Evolutionary conservation across 177 flowering plant species (phyloP).

Genomic region (Telopea speciosissima): DNA sequence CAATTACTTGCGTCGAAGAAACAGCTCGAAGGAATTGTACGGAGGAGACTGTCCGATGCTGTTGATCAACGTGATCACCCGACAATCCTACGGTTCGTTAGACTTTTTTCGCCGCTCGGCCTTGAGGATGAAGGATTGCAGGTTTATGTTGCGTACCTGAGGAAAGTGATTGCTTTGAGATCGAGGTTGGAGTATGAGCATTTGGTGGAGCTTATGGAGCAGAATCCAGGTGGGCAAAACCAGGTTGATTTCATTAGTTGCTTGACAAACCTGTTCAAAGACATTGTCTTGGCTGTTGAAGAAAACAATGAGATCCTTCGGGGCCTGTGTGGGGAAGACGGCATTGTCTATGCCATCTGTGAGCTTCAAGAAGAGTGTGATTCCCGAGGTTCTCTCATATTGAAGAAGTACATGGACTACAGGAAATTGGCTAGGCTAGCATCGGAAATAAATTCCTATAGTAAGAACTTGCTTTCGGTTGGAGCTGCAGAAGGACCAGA

Average conservation of each 20-base stretch:
- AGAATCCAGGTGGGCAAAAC: slow-evolving; percentile 15
- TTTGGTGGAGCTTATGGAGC: slow-evolving; percentile 60
- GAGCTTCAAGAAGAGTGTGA: slow-evolving; percentile 96
- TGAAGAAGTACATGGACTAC: slow-evolving; percentile 82
- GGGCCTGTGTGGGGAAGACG: slow-evolving; percentile 81
- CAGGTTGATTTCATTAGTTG: slow-evolving; percentile 64
- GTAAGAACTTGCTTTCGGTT: slow-evolving; percentile 59
- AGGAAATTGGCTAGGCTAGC: slow-evolving; percentile 58
- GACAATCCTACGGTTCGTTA: slow-evolving; percentile 51
- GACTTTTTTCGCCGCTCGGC: slow-evolving; percentile 51
- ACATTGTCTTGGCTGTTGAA: slow-evolving; percentile 84
- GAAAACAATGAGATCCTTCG: slow-evolving; percentile 68
- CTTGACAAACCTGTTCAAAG: slow-evolving; percentile 80
- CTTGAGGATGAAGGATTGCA: slow-evolving; percentile 81
- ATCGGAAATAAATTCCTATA: slow-evolving; percentile 74
- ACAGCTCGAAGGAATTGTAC: slow-evolving; percentile 68
- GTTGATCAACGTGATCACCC: slow-evolving; percentile 78
- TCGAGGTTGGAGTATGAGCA: slow-evolving; percentile 71
- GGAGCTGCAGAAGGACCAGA: slow-evolving; percentile 78
- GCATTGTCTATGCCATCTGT: slow-evolving; percentile 74
- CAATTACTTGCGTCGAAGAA: slow-evolving; percentile 56
- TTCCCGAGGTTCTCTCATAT: slow-evolving; percentile 53
- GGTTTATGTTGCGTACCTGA: slow-evolving; percentile 70
- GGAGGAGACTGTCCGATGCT: slow-evolving; percentile 45
- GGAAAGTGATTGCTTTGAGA: slow-evolving; percentile 74